Conservation (phyloP, 192 early-diverging fungal genomes). For the Gaertneriomyces semiglobifer region DNA sequence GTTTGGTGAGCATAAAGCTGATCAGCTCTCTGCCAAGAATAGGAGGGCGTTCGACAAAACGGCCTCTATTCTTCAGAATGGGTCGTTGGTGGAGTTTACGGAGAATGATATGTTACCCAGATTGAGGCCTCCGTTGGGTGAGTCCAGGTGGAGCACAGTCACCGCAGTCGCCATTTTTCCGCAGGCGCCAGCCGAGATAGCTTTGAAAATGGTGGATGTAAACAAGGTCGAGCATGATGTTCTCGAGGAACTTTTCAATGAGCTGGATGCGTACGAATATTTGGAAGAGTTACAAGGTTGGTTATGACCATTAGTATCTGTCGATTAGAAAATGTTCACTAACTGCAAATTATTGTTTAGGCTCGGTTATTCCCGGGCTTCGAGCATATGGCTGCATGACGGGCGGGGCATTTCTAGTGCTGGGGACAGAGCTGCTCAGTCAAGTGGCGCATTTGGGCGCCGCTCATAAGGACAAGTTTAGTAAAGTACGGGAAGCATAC, state of each 20-base stretch:
- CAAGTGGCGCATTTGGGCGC: background rate
- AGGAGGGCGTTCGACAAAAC: too few species aligned
- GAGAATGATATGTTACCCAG: conserved; percentile 3
- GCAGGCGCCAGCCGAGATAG: background rate
- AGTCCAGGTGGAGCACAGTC: too few species aligned
- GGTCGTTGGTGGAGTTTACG: too few species aligned
- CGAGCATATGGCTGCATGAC: conserved; percentile 10
- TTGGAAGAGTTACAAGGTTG: conserved; percentile 12
- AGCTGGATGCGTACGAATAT: conserved; percentile 7
- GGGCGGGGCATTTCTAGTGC: conserved; percentile 1
- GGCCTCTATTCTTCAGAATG: too few species aligned
- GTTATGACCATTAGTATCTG: too few species aligned
- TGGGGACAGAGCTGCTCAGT: conserved; percentile 8
- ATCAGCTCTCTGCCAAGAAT: too few species aligned
- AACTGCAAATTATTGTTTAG: conserved; percentile 3
- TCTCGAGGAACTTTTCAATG: background rate
- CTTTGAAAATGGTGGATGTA: conserved; percentile 12
- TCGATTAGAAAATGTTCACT: too few species aligned
- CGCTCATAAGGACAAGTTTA: background rate
- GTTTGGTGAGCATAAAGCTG: too few species aligned
- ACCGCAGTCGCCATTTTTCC: background rate
- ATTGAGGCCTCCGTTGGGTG: too few species aligned
- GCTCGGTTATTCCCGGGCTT: conserved; percentile 2
- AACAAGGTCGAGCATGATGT: conserved; percentile 4
- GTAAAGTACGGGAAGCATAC: background rate